Percentiles rank a stretch among this genome's conserved stretches.
Conservation (phyloP, 108 stramenopile species). For the Nitzschia palea region DNA sequence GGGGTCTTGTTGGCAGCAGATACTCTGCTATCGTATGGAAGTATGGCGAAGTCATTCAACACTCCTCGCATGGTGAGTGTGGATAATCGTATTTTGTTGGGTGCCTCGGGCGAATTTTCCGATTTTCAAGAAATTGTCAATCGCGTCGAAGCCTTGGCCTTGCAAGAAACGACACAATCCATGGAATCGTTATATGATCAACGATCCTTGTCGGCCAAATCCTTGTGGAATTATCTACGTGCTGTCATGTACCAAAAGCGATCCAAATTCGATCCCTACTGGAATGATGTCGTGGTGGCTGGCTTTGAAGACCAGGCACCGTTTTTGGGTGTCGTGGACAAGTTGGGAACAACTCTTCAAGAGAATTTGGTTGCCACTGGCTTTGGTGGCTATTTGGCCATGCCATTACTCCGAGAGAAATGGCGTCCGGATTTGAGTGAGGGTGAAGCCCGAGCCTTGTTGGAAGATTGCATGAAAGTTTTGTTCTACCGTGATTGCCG, state of each 20-base stretch:
- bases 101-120: slow-evolving; percentile 93
- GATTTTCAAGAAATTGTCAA: slow-evolving; percentile 91
- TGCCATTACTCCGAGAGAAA: slow-evolving; percentile 93
- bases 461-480: slow-evolving; percentile 97
- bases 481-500: slow-evolving; percentile 98
- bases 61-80: slow-evolving; percentile 77
- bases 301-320: slow-evolving; percentile 62
- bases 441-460: slow-evolving; percentile 92
- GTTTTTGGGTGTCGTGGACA: slow-evolving; percentile 95
- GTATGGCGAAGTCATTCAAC: slow-evolving; percentile 94
- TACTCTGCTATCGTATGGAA: slow-evolving; percentile 93
- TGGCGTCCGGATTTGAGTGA: slow-evolving; percentile 89
- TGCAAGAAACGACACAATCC: slow-evolving; percentile 62
- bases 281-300: slow-evolving; percentile 96
- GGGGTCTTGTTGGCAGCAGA: slow-evolving; percentile 98
- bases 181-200: slow-evolving; percentile 72
- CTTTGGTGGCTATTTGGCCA: slow-evolving; percentile 93
- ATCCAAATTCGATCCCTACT: slow-evolving; percentile 97
- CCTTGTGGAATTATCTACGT: slow-evolving; percentile 85
- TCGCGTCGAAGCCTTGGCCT: slow-evolving; percentile 72
- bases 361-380: slow-evolving; percentile 97
- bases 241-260: slow-evolving; percentile 95
- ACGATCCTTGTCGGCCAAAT: slow-evolving; percentile 55
- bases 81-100: slow-evolving; percentile 83
- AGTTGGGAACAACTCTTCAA: slow-evolving; percentile 95